Evolutionary conservation across 805 yeast species (phyloP).

Genomic region (Kazachstania psychrophila): DNA sequence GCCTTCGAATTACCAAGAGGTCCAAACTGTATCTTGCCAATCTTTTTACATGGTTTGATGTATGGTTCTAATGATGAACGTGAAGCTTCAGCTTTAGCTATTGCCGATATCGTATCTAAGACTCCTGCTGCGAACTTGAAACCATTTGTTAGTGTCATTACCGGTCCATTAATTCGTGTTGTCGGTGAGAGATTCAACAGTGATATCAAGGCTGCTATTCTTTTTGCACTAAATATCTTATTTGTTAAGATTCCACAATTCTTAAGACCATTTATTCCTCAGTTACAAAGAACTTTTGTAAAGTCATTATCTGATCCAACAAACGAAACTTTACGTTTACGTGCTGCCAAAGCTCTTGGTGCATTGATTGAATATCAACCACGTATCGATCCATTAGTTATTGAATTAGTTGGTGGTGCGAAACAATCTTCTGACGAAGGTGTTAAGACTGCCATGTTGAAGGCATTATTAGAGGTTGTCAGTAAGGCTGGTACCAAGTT

Average conservation of each 20-base stretch:
- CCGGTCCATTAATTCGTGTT: conserved; percentile 96
- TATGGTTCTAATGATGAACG: conserved; percentile 79
- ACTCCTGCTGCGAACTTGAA: conserved; percentile 77
- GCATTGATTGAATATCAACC: conserved; percentile 83
- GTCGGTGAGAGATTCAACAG: conserved; percentile 91
- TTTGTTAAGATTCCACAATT: conserved; percentile 80
- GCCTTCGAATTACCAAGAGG: conserved; percentile 73
- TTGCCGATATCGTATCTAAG: conserved; percentile 76
- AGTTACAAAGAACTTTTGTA: conserved; percentile 92
- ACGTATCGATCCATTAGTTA: conserved; percentile 83
- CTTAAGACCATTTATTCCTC: conserved; percentile 93
- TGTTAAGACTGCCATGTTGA: conserved; percentile 76
- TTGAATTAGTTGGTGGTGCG: conserved; percentile 73
- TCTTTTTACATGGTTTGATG: conserved; percentile 91
- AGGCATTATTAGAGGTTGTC: conserved; percentile 76
- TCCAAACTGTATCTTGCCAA: conserved; percentile 79
- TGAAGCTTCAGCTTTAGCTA: conserved; percentile 79
- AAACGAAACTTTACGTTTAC: conserved; percentile 61
- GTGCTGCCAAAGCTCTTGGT: conserved; percentile 88
- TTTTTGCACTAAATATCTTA: conserved; percentile 70
- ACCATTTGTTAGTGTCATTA: conserved; percentile 84
- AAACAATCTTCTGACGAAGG: conserved; percentile 55
- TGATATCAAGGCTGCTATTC: conserved; percentile 90
- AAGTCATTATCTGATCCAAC: conserved; percentile 75
- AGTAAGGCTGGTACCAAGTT: conserved; percentile 68